Conservation (phyloP, 257 asterid species). For the Petrea volubilis region DNA sequence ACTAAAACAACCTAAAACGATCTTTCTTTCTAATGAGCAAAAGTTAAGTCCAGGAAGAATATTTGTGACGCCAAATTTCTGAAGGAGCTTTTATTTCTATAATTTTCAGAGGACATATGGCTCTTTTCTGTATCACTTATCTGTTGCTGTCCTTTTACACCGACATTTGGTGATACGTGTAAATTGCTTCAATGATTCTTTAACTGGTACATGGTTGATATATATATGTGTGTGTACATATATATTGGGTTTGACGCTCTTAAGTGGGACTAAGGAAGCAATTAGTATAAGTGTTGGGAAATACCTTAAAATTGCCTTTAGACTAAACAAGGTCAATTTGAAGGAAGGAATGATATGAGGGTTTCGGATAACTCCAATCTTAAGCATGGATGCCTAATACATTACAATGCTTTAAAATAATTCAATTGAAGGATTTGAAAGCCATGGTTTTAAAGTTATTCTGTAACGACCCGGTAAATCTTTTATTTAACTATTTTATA, state of each 20-base stretch:
- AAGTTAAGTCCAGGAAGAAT: neutral
- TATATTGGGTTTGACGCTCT: too few species aligned
- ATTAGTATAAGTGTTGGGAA: too few species aligned
- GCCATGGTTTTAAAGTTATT: too few species aligned
- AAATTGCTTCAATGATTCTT: neutral
- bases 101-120: neutral
- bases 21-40: neutral
- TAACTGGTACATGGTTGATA: neutral
- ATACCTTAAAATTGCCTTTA: neutral
- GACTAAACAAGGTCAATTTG: neutral
- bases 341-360: neutral
- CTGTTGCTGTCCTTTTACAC: neutral
- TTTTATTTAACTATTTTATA: too few species aligned
- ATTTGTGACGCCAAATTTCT: neutral
- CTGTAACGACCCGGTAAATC: too few species aligned
- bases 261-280: too few species aligned
- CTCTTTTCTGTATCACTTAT: neutral
- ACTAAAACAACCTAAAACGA: neutral
- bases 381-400: neutral
- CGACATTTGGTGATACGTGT: neutral
- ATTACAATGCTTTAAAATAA: neutral
- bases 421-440: neutral
- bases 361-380: neutral
- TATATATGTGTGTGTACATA: neutral
- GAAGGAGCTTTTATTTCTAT: neutral